These are phyloP conservation scores for Taphrina flavorubra DNA, from an alignment of 1,139 yeast genomes.

Conservation along the genomic window DNA sequence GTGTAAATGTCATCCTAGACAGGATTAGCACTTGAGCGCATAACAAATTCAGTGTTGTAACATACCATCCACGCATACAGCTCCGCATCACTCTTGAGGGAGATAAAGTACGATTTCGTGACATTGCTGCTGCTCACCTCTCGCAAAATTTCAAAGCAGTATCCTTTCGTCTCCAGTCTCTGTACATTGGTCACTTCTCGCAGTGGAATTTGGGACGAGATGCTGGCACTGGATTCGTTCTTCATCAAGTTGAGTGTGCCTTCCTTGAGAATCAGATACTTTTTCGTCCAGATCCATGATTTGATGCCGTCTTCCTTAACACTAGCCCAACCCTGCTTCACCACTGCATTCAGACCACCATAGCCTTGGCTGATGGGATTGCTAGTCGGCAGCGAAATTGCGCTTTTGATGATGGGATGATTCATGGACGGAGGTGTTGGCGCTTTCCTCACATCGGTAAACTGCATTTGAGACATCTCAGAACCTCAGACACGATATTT, in stretches of 20 bases:
- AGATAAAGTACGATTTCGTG: slow-evolving; percentile 63
- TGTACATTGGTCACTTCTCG: slow-evolving; percentile 64
- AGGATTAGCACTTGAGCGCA: neutral
- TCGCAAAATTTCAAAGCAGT: slow-evolving; percentile 80
- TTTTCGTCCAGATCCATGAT: slow-evolving; percentile 85
- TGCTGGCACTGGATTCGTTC: slow-evolving; percentile 57
- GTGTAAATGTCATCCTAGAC: slow-evolving; percentile 33
- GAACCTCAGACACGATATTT: no score
- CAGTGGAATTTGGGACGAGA: slow-evolving; percentile 56
- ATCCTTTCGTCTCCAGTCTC: slow-evolving; percentile 68
- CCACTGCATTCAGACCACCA: slow-evolving; percentile 39
- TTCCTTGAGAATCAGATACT: slow-evolving; percentile 78
- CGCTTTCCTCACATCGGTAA: slow-evolving; percentile 32
- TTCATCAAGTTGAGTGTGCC: slow-evolving; percentile 76
- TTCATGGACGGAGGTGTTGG: slow-evolving; percentile 33
- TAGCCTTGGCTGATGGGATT: slow-evolving; percentile 34
- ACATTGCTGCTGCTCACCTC: slow-evolving; percentile 53
- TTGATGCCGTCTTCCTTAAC: slow-evolving; percentile 81
- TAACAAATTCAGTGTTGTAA: no score
- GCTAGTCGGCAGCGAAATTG: slow-evolving; percentile 35
- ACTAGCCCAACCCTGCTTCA: slow-evolving; percentile 79
- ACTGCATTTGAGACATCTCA: slow-evolving; percentile 31
- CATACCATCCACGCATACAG: slow-evolving; percentile 91
- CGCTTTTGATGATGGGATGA: slow-evolving; percentile 21
- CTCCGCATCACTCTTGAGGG: slow-evolving; percentile 79